These are phyloP conservation scores for Silybum marianum DNA, from an alignment of 129 eudicot species.

Conservation along the genomic window DNA sequence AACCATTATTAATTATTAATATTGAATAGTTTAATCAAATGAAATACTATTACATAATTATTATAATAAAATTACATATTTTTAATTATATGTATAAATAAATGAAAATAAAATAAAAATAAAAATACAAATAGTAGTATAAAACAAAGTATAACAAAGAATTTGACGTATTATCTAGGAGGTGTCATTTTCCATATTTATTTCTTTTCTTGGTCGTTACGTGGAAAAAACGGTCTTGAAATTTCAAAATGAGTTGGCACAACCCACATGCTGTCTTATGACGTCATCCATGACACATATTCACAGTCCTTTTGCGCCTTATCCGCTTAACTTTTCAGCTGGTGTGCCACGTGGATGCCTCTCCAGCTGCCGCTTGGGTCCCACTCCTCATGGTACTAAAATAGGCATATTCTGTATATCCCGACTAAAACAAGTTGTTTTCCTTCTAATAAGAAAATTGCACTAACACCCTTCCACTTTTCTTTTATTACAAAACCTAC, in stretches of 20 bases:
- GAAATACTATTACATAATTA: background rate
- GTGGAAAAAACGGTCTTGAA: slow-evolving; percentile 19
- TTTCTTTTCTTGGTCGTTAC: background rate
- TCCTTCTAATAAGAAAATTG: background rate
- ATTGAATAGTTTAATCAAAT: background rate
- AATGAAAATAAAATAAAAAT: too few relatives aligned
- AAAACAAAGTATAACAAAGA: background rate
- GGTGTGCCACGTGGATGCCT: slow-evolving; percentile 32
- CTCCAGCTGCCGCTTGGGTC: background rate
- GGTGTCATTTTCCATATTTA: slow-evolving; percentile 15
- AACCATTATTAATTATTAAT: background rate
- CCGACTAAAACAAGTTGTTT: background rate
- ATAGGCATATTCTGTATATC: slow-evolving; percentile 20
- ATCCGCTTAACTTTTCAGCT: slow-evolving; percentile 27
- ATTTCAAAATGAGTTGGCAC: slow-evolving; percentile 22
- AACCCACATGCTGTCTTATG: slow-evolving; percentile 25
- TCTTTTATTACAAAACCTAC: background rate
- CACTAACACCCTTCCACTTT: background rate
- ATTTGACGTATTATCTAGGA: background rate
- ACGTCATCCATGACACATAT: slow-evolving; percentile 23
- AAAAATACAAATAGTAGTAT: background rate
- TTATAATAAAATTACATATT: background rate
- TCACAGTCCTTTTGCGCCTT: slow-evolving; percentile 25
- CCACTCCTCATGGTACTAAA: background rate
- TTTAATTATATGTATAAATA: background rate